phyloP scores from a whole-genome alignment of 257 asterid genomes.

The Cinchona pubescens region DNA sequence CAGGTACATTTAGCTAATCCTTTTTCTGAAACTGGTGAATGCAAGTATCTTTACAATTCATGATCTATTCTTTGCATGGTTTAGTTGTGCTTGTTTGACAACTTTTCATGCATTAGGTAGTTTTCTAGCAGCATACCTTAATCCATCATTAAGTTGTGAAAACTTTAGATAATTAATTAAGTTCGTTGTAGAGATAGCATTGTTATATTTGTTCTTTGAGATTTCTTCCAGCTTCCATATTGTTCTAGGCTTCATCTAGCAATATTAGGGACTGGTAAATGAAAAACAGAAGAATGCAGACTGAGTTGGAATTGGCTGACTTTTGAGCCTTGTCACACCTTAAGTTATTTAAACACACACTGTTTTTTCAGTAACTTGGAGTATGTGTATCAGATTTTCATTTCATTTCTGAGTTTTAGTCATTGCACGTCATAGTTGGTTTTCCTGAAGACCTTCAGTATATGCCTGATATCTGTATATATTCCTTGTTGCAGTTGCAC shows the following conservation, averaged over 20 bases:
- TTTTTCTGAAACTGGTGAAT: not conserved
- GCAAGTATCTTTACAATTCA: not conserved
- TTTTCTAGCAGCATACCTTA: not conserved
- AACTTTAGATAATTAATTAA: not conserved
- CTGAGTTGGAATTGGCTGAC: slow-evolving; percentile 7
- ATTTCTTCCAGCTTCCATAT: not conserved
- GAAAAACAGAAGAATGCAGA: no score
- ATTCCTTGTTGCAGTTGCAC: not conserved
- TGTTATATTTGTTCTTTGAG: not conserved
- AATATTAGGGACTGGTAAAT: not conserved
- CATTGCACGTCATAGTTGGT: not conserved
- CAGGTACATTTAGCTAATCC: slow-evolving; percentile 46
- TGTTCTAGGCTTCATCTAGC: no score
- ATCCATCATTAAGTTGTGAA: not conserved
- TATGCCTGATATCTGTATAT: not conserved
- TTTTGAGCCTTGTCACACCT: not conserved
- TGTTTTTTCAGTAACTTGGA: not conserved
- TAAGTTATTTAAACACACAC: not conserved
- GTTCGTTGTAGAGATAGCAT: not conserved
- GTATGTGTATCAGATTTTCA: not conserved
- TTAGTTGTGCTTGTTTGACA: not conserved
- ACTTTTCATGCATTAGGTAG: not conserved
- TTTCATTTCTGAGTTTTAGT: not conserved
- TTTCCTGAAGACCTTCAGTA: not conserved
- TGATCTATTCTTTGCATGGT: not conserved